Percentiles rank a stretch among this genome's conserved stretches.
Conservation (phyloP, 352 stramenopile genomes). For the Phytophthora crassamura region DNA sequence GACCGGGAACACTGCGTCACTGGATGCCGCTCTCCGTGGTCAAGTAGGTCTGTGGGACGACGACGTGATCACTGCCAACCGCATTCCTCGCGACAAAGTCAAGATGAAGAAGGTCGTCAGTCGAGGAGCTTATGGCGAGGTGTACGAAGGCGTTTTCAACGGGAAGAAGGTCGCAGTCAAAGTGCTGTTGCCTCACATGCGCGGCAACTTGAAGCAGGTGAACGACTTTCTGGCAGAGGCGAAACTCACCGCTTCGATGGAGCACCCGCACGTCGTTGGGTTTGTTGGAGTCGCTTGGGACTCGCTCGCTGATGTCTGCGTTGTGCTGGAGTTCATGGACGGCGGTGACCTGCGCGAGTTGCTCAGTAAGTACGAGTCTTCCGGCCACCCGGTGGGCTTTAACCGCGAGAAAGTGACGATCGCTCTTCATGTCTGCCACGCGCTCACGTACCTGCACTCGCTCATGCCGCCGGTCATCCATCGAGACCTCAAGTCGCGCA, state of each 20-base stretch:
- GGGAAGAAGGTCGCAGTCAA: slow-evolving; percentile 50
- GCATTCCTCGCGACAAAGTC: slow-evolving; percentile 46
- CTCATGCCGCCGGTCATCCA: slow-evolving; percentile 43
- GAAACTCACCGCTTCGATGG: slow-evolving; percentile 40
- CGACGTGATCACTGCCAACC: slow-evolving; percentile 44
- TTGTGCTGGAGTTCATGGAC: slow-evolving; percentile 60
- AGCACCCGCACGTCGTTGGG: slow-evolving; percentile 43
- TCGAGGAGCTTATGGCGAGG: slow-evolving; percentile 49
- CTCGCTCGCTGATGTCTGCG: slow-evolving; percentile 42
- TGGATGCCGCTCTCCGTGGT: slow-evolving; percentile 17
- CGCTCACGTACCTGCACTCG: slow-evolving; percentile 43
- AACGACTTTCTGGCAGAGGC: slow-evolving; percentile 48
- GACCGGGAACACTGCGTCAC: slow-evolving; percentile 20
- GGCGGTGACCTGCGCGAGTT: slow-evolving; percentile 49
- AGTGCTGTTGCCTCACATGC: slow-evolving; percentile 41
- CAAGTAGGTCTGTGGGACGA: slow-evolving; percentile 43
- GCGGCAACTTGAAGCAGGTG: slow-evolving; percentile 37
- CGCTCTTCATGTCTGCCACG: slow-evolving; percentile 34
- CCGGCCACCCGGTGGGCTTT: slow-evolving; percentile 23
- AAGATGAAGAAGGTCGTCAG: slow-evolving; percentile 33
- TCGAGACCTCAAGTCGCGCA: slow-evolving; percentile 39
- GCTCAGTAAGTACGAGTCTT: slow-evolving; percentile 36
- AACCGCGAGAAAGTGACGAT: slow-evolving; percentile 39
- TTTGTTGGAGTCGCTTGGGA: slow-evolving; percentile 61
- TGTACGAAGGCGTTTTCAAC: slow-evolving; percentile 46